phyloP scores from a whole-genome alignment of 805 yeast species.

The Candida coleopterorum region DNA sequence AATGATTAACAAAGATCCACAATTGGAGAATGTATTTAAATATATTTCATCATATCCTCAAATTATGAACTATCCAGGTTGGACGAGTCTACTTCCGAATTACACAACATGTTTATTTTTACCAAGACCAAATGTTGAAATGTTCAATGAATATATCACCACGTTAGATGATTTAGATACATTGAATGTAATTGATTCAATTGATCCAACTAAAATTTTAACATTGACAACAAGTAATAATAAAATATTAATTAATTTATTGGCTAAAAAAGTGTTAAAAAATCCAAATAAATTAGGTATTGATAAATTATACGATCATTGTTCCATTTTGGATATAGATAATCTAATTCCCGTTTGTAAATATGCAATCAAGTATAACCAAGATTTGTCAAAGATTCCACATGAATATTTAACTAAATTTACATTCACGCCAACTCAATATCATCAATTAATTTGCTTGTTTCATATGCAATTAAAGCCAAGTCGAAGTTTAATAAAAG shows the following conservation, averaged over 20 bases:
- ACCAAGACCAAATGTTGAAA: not conserved
- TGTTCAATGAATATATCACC: not conserved
- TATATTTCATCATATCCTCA: not conserved
- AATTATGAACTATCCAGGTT: conserved; percentile 3
- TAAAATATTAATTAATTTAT: conserved; percentile 1
- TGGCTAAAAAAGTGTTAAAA: not conserved
- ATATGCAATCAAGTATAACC: not conserved
- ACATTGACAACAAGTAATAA: not conserved
- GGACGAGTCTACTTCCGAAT: conserved; percentile 1
- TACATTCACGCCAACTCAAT: not conserved
- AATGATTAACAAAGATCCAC: not conserved
- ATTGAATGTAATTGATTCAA: not conserved
- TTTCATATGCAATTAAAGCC: not conserved
- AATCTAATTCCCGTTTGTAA: not conserved
- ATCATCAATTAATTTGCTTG: conserved; percentile 1
- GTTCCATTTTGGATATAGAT: not conserved
- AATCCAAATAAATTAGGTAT: not conserved
- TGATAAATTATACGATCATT: not conserved
- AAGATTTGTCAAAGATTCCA: not conserved
- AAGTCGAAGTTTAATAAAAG: not conserved
- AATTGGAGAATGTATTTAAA: not conserved
- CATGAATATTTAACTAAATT: not conserved
- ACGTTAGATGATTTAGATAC: not conserved
- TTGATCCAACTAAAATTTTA: not conserved
- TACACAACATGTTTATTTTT: not conserved